These are phyloP conservation scores for Eleusine indica DNA, from an alignment of 176 grass and related monocot species.

Conservation along the genomic window DNA sequence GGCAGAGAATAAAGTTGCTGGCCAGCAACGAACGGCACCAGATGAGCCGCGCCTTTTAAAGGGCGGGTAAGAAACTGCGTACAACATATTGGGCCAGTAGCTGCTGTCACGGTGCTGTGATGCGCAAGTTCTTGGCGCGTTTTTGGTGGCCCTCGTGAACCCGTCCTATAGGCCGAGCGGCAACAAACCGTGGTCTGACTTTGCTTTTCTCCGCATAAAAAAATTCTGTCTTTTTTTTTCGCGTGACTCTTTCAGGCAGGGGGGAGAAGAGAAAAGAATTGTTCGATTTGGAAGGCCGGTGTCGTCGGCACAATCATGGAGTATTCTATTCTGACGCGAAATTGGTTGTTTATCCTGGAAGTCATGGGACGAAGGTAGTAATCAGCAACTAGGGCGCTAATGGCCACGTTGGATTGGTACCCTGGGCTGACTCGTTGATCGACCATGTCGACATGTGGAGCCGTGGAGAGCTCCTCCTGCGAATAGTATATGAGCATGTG, in stretches of 20 bases:
- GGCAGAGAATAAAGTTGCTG: background rate
- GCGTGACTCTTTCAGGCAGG: too few species aligned
- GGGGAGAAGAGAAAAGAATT: background rate
- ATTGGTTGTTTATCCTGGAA: too few species aligned
- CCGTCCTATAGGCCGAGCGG: background rate
- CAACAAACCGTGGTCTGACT: background rate
- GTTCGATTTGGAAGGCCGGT: background rate
- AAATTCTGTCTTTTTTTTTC: background rate
- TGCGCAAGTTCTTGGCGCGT: background rate
- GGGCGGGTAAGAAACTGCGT: background rate
- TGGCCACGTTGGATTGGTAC: background rate
- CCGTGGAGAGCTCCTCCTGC: background rate
- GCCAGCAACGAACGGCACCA: background rate
- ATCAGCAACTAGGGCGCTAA: background rate
- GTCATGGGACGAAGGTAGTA: too few species aligned
- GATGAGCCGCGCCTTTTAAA: slow-evolving; percentile 23
- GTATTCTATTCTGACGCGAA: background rate
- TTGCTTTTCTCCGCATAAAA: background rate
- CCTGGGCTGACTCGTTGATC: background rate
- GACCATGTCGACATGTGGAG: background rate
- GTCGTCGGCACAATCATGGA: background rate
- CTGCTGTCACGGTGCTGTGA: background rate
- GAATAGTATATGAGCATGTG: too few species aligned
- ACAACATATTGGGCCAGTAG: too few species aligned
- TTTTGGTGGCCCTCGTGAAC: background rate